These are phyloP conservation scores for Nothophoma quercina DNA, from an alignment of 2,329 filamentous ascomycete species.

Conservation along the genomic window DNA sequence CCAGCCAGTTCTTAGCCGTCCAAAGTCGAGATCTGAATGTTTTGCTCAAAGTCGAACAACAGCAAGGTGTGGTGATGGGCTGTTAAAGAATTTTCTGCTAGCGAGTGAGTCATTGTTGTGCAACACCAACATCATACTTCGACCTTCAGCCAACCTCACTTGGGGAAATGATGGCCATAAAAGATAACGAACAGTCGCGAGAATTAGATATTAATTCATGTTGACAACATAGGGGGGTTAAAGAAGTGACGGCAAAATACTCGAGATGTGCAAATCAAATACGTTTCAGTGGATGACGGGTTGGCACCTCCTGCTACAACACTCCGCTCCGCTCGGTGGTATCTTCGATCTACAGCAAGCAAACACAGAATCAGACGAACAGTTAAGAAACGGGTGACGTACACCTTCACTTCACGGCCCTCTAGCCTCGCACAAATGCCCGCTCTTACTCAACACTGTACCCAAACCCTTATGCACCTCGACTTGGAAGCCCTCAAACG, in stretches of 20 bases:
- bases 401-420: slow-evolving; percentile 31
- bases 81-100: slow-evolving; percentile 4
- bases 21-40: no score
- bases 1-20: no score
- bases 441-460: slow-evolving; percentile 80
- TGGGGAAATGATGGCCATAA: no score
- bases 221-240: no score
- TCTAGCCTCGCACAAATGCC: slow-evolving; percentile 71
- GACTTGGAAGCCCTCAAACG: slow-evolving; percentile 89
- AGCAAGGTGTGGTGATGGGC: not conserved
- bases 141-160: no score
- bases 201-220: no score
- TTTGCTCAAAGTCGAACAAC: no score
- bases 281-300: no score
- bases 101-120: slow-evolving; percentile 1
- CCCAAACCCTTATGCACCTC: slow-evolving; percentile 86
- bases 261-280: no score
- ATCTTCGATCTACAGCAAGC: slow-evolving; percentile 6
- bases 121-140: not conserved
- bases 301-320: no score
- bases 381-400: not conserved
- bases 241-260: no score
- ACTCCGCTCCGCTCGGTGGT: not conserved
- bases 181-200: no score
- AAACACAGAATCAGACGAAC: not conserved